Percentiles rank a stretch among this genome's conserved stretches.
phyloP scores from a whole-genome alignment of 1,284 basidiomycete species.

The Ceratobasidium sp. region DNA sequence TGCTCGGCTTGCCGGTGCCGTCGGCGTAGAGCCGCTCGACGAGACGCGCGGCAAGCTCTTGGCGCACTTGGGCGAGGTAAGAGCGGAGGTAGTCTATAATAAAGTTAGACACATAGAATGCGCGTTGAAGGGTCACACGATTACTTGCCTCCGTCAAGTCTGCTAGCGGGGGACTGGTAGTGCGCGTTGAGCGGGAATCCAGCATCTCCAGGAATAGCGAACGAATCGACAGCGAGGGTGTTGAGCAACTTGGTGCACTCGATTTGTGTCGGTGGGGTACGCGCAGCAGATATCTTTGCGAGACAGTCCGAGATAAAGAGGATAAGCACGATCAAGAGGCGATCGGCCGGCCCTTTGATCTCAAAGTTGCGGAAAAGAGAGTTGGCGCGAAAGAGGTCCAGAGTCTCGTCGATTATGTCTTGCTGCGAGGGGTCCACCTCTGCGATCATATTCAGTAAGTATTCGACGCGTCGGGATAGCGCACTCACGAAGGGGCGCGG shows the following conservation, averaged over 20 bases:
- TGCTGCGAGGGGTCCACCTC: constrained; percentile 77
- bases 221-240: constrained; percentile 91
- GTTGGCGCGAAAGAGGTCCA: constrained; percentile 98
- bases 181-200: constrained; percentile 94
- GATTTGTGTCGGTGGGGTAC: constrained; percentile 75
- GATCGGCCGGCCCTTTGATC: constrained; percentile 98
- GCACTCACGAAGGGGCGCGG: constrained; percentile 77
- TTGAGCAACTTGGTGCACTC: constrained; percentile 91
- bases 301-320: constrained; percentile 99
- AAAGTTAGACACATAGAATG: not conserved
- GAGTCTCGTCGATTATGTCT: constrained; percentile 96
- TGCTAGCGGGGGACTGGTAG: constrained; percentile 82
- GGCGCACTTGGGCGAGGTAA: constrained; percentile 92
- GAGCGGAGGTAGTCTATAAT: constrained; percentile 88
- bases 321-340: constrained; percentile 96
- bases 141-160: constrained; percentile 83
- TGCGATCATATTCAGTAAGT: constrained; percentile 49
- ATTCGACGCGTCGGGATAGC: constrained; percentile 40
- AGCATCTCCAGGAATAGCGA: constrained; percentile 95
- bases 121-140: not conserved
- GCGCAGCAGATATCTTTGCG: constrained; percentile 79
- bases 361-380: constrained; percentile 99
- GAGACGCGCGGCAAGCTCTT: constrained; percentile 88
- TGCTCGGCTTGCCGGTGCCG: constrained; percentile 89
- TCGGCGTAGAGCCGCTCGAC: constrained; percentile 90